Evolutionary conservation across 2,329 filamentous ascomycete species (phyloP).

Genomic region (Tolypocladium cylindrosporum): DNA sequence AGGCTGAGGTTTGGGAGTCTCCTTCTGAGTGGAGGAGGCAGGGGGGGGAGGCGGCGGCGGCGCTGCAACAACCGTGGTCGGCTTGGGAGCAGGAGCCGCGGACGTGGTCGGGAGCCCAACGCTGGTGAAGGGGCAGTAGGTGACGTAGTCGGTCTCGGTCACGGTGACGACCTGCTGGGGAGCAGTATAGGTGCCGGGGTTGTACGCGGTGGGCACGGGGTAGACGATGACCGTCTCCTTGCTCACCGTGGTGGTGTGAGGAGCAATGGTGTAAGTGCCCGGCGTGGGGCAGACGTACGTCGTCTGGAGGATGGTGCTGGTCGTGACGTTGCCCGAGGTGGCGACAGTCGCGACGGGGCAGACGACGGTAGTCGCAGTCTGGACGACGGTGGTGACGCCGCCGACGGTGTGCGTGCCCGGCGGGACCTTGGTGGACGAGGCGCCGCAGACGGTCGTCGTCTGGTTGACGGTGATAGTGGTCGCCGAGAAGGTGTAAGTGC

Average conservation of each 20-base stretch:
- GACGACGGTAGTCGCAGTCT: conserved; percentile 54
- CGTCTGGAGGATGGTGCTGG: conserved; percentile 58
- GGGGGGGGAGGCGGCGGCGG: conserved; percentile 8
- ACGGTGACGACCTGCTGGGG: conserved; percentile 57
- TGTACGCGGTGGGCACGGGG: conserved; percentile 54
- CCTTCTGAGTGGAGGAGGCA: background rate
- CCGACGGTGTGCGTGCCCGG: conserved; percentile 59
- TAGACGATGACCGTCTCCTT: conserved; percentile 48
- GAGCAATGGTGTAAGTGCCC: conserved; percentile 67
- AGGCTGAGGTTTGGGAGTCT: conserved; percentile 10
- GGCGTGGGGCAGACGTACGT: conserved; percentile 63
- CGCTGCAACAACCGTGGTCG: conserved; percentile 7
- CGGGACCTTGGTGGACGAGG: conserved; percentile 50
- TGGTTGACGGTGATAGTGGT: conserved; percentile 59
- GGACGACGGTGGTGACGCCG: conserved; percentile 62
- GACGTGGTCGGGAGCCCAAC: conserved; percentile 23
- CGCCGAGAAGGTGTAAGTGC: conserved; percentile 66
- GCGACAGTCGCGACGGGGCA: conserved; percentile 60
- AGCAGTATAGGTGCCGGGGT: conserved; percentile 64
- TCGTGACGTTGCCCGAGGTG: conserved; percentile 46
- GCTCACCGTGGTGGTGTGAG: conserved; percentile 51
- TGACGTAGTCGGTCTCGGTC: conserved; percentile 56
- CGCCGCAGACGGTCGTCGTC: conserved; percentile 57
- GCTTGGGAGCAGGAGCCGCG: conserved; percentile 17
- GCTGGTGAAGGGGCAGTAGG: conserved; percentile 59